Conservation (phyloP, 352 stramenopile species). For the Phytophthora capsici region DNA sequence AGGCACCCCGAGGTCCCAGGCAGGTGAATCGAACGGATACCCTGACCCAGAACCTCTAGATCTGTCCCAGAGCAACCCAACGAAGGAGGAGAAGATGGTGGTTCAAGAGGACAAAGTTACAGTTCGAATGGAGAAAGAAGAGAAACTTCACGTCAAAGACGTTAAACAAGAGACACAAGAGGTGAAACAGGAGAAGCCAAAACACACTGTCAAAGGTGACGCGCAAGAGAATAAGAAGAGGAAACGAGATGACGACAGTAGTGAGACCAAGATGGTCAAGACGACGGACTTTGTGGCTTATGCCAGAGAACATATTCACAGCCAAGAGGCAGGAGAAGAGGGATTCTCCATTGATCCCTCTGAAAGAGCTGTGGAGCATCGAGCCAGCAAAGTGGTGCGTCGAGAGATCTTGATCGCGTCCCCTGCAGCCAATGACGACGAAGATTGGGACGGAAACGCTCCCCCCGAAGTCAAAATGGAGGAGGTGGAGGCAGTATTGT, state of each 20-base stretch:
- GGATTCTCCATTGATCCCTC: slow-evolving; percentile 88
- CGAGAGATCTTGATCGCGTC: slow-evolving; percentile 88
- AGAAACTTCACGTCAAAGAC: slow-evolving; percentile 2
- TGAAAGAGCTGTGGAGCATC: slow-evolving; percentile 82
- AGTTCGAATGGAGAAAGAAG: slow-evolving; percentile 2
- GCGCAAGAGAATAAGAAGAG: slow-evolving; percentile 28
- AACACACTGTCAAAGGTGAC: slow-evolving; percentile 7
- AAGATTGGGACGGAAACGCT: slow-evolving; percentile 66
- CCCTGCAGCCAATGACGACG: slow-evolving; percentile 75
- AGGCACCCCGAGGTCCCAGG: slow-evolving; percentile 53
- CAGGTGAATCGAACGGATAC: slow-evolving; percentile 17
- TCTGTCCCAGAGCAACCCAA: slow-evolving; percentile 33
- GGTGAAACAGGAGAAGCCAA: slow-evolving; percentile 16
- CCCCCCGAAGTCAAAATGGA: slow-evolving; percentile 48
- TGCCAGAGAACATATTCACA: slow-evolving; percentile 79
- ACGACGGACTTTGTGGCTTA: slow-evolving; percentile 70
- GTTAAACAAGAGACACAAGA: slow-evolving; percentile 2
- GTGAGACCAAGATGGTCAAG: slow-evolving; percentile 4
- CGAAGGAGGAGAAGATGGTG: slow-evolving; percentile 25
- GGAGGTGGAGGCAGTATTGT: slow-evolving; percentile 36
- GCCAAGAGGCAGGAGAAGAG: slow-evolving; percentile 80
- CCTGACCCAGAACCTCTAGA: slow-evolving; percentile 54
- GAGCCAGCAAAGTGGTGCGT: slow-evolving; percentile 83
- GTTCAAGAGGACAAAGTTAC: neutral
- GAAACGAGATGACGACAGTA: slow-evolving; percentile 36